Evolutionary conservation across 2,329 filamentous ascomycete species (phyloP).

Genomic region (Emmonsia crescens): DNA sequence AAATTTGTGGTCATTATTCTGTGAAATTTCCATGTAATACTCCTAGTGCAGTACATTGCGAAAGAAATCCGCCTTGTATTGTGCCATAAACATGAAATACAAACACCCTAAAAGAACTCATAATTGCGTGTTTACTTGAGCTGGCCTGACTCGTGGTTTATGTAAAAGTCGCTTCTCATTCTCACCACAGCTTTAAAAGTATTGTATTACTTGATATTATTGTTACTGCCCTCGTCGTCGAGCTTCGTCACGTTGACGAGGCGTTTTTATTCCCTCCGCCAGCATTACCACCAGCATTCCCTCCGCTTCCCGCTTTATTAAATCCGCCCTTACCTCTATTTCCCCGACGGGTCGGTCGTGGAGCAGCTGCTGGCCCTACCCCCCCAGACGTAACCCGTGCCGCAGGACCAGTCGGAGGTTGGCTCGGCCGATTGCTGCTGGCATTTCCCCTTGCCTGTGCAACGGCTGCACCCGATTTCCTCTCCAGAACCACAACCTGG

Average conservation of each 20-base stretch:
- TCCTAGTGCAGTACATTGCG: no score
- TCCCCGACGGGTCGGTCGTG: neutral
- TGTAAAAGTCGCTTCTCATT: no score
- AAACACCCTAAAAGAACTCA: no score
- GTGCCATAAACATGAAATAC: no score
- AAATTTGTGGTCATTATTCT: no score
- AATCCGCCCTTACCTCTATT: neutral
- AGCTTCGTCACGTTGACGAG: neutral
- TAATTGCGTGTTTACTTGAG: no score
- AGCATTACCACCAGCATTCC: neutral
- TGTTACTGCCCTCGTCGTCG: neutral
- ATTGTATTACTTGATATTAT: neutral
- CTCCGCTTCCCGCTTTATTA: neutral
- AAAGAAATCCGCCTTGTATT: no score
- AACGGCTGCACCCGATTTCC: conserved; percentile 19
- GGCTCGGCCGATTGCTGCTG: conserved; percentile 3
- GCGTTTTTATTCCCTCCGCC: neutral
- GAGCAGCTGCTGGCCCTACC: neutral
- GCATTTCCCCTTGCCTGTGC: conserved; percentile 4
- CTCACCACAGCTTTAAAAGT: no score
- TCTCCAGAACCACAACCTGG: conserved; percentile 73
- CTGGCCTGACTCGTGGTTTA: no score
- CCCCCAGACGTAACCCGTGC: neutral
- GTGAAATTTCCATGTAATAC: no score
- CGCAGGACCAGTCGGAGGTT: neutral